Base-by-base conservation (phyloP, 2,329 filamentous ascomycete genomes). In the Diaporthe australafricana region DNA sequence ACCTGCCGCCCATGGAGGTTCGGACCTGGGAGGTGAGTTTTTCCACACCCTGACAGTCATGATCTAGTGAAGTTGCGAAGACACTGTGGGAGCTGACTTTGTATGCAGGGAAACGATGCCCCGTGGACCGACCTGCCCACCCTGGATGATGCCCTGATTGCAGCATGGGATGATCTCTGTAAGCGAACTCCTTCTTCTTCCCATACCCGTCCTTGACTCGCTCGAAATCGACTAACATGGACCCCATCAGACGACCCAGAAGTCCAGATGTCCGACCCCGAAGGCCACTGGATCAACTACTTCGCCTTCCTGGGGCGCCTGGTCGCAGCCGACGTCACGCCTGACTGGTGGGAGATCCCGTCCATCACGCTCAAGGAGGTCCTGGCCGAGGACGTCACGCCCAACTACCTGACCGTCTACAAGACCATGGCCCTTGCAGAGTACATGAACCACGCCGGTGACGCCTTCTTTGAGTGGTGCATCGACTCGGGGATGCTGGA, bases 391-490 rank as follows among this genome's bases (percentile, higher is more conserved):
- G 69, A 73, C 16, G 25, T 35, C 38, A 32, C 32, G 12, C 72
- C 72, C 1, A 66, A 62, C 12, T 35, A 47, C n/a, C 40, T 73
- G 52, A 73, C 72, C 17, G 40, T 50, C 12, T 73, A 50, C 57
- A 73, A 73, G 72, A 62, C 70, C 27, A 73, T 72, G 72, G 72
- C 72, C 17, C 56, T 73, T 50, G 72, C 72, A 6, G 72, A 73
- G 57, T 73, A 69, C 50, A 72, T 73, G 55, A 73, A 73, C 52
- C 65, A 72, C 35, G 65, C 72, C 3, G 72, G 72, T 27, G 66
- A 69, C 42, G 50, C 65, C 2, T 73, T 73, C 38, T 73, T 73
- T 42, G 72, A 73, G 30, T 73, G 70, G 65, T 73, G 72, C 57
- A 69, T 72, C 45, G 70, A 73, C 38, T 57, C 70, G 3, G 72